Evolutionary conservation across 139 green algal genomes (phyloP).

Genomic region (Chlamydomonas incerta): DNA sequence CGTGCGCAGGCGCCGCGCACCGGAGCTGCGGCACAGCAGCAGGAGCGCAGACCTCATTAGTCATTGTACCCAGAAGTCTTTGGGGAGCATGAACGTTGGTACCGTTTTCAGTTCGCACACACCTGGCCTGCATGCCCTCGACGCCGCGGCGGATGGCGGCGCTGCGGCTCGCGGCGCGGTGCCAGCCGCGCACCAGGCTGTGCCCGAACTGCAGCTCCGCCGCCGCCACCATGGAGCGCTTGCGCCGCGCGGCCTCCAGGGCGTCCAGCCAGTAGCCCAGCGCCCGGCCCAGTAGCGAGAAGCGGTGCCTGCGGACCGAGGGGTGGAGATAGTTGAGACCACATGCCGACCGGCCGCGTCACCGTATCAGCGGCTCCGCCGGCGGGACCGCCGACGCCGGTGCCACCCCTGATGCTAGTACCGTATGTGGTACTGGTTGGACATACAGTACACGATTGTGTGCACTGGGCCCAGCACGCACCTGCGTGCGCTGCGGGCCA

Average conservation of each 20-base stretch:
- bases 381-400: too few species aligned
- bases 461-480: too few species aligned
- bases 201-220: slow-evolving; percentile 34
- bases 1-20: not conserved
- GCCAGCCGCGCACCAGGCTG: slow-evolving; percentile 27
- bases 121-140: slow-evolving; percentile 23
- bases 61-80: too few species aligned
- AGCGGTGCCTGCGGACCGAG: slow-evolving; percentile 1
- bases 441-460: too few species aligned
- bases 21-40: not conserved
- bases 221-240: not conserved
- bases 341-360: too few species aligned
- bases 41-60: too few species aligned
- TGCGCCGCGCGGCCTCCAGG: not conserved
- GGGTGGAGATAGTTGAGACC: not conserved
- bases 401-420: too few species aligned
- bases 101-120: too few species aligned
- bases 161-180: not conserved
- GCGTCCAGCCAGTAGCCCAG: not conserved
- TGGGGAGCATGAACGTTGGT: too few species aligned
- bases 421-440: too few species aligned
- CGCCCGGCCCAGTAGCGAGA: slow-evolving; percentile 1
- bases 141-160: not conserved
- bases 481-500: slow-evolving; percentile 9
- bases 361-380: too few species aligned